Base-by-base conservation (phyloP, 108 stramenopile species). In the Skeletonema marinoi region DNA sequence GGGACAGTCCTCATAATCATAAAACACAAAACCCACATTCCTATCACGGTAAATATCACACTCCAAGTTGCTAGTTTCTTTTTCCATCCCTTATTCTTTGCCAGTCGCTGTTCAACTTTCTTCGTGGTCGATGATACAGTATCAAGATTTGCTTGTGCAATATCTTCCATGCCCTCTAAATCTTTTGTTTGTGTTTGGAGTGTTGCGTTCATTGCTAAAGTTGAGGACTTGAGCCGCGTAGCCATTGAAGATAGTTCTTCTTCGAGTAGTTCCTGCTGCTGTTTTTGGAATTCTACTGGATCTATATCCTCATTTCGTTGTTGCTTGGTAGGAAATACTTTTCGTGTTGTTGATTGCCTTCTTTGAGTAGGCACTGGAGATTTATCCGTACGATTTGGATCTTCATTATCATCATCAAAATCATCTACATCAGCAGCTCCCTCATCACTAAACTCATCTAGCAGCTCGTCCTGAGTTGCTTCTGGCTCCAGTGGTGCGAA, bases 211-310 rank as follows among this genome's bases (percentile, higher is more conserved):
- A 93, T 93, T 48, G 83, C 81, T 33, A 81, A 74, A 2, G 90
- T 93, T 12, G 90, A 88, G 36, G 86, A 82, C 66, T 89, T 89
- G 77, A 93, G 86, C 62, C 87, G 85, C 9, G 64, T 9, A 12
- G 90, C 92, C 87, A 93, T 89, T 30, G 78, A 67, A 8, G 84
- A 68, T 29, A 93, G 88, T 17, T 90, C 92, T 42, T 87, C 82
- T 81, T 93, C 88, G 54, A 93, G 89, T 73, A 90, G 86, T 66
- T 93, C 78, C 29, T 89, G 92, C 71, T 93, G 92, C 36, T 72
- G 71, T 66, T 93, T 77, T 82, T 93, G 92, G 32, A 93, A 71
- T 66, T 88, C 87, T 61, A 87, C 62, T 12, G 82, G 79, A 60
- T 76, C 71, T 4, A 77, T 30, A 29, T 78, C 71, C 42, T 71